Percentiles rank a stretch among this genome's conserved stretches.
Conservation (phyloP, 1,139 yeast species). For the Hansenula lynferdii region DNA sequence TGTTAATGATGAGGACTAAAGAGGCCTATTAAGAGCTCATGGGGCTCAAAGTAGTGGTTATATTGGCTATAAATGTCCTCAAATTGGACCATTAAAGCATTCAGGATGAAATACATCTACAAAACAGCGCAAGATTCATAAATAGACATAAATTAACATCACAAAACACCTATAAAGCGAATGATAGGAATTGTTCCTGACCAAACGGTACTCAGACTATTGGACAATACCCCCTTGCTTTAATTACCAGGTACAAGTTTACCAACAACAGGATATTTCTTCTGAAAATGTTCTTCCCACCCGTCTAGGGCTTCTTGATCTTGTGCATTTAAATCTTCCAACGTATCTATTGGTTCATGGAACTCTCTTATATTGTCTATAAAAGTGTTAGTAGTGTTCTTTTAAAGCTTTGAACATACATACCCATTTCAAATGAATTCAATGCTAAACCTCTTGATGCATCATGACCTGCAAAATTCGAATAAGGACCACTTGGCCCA, state of each 20-base stretch:
- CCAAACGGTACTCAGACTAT: no score
- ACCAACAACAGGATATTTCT: constrained; percentile 73
- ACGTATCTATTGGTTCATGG: constrained; percentile 68
- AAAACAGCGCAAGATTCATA: neutral
- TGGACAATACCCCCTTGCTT: no score
- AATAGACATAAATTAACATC: constrained; percentile 1
- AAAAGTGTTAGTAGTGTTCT: no score
- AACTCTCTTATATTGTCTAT: constrained; percentile 44
- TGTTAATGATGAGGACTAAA: no score
- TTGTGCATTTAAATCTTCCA: constrained; percentile 54
- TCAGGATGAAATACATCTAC: no score
- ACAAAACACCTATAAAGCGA: no score
- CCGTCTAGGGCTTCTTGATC: constrained; percentile 69
- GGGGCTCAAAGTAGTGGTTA: no score
- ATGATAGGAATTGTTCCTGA: no score
- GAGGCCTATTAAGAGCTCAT: no score
- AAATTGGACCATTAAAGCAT: no score
- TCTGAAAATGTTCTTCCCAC: constrained; percentile 83
- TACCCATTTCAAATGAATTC: constrained; percentile 73
- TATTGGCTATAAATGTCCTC: no score
- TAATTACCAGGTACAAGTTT: constrained; percentile 31
- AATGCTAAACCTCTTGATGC: constrained; percentile 92
- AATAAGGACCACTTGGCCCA: constrained; percentile 96
- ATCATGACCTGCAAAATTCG: constrained; percentile 94
- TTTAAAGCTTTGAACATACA: no score